phyloP scores from a whole-genome alignment of 305 asterid genomes.

The Solanum hybrid region DNA sequence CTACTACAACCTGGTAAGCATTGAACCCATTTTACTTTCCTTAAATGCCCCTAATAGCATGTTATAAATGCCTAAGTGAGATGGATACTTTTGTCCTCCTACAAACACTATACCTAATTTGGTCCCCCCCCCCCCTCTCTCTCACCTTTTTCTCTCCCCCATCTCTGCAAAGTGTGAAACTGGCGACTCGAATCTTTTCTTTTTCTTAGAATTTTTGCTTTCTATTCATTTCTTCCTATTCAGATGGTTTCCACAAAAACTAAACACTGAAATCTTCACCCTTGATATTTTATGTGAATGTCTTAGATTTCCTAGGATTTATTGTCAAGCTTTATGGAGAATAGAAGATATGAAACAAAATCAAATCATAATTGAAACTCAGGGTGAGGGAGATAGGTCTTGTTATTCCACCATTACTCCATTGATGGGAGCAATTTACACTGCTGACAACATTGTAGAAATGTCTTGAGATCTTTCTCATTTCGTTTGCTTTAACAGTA shows the following conservation, averaged over 20 bases:
- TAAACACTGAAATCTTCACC: neutral
- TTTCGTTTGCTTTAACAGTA: neutral
- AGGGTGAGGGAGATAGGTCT: neutral
- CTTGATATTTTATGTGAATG: neutral
- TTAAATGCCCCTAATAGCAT: neutral
- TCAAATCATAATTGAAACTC: neutral
- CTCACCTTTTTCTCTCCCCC: neutral
- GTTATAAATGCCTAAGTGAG: neutral
- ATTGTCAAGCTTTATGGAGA: neutral
- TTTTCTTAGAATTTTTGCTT: neutral
- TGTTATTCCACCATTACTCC: neutral
- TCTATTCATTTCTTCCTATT: neutral
- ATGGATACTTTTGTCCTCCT: neutral
- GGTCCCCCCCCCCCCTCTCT: neutral
- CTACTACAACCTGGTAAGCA: neutral
- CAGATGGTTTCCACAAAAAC: neutral
- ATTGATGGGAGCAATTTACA: neutral
- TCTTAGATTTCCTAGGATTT: neutral
- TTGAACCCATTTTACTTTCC: neutral
- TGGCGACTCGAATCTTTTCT: neutral
- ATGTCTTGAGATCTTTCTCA: neutral
- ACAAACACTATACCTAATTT: neutral
- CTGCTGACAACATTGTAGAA: neutral
- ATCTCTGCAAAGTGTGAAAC: neutral
- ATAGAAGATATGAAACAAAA: neutral